Evolutionary conservation across 306 rosid species (phyloP).

Genomic region (Alnus rubra): DNA sequence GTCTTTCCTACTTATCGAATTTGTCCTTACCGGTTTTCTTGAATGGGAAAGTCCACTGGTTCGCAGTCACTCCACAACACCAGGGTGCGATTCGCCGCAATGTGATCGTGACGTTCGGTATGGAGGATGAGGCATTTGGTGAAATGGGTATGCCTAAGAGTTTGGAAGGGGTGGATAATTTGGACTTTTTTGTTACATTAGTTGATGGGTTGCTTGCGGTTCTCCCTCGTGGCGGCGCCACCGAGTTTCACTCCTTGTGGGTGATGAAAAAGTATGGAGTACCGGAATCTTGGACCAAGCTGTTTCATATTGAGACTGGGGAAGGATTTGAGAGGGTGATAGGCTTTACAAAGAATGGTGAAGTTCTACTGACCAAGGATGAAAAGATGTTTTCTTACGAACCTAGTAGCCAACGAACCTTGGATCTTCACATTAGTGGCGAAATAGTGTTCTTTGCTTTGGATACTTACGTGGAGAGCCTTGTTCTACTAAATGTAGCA

Average conservation of each 20-base stretch:
- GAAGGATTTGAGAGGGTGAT: not conserved
- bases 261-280: constrained; percentile 4
- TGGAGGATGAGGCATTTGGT: not conserved
- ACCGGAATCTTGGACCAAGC: not conserved
- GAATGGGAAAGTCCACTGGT: not conserved
- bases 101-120: not conserved
- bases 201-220: not conserved
- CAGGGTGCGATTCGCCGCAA: not conserved
- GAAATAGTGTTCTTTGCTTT: not conserved
- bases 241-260: not conserved
- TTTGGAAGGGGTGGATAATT: not conserved
- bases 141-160: not conserved
- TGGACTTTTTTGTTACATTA: not conserved
- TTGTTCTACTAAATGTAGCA: not conserved
- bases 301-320: not conserved
- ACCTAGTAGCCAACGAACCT: not conserved
- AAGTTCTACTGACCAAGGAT: not conserved
- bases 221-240: not conserved
- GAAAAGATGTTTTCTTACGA: not conserved
- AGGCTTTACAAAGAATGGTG: not conserved
- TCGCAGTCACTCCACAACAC: not conserved
- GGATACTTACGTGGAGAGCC: not conserved
- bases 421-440: not conserved
- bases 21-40: not conserved
- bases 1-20: not conserved